These are phyloP conservation scores for Pestalotiopsis fici DNA, from an alignment of 2,329 filamentous ascomycete genomes.

Conservation along the genomic window DNA sequence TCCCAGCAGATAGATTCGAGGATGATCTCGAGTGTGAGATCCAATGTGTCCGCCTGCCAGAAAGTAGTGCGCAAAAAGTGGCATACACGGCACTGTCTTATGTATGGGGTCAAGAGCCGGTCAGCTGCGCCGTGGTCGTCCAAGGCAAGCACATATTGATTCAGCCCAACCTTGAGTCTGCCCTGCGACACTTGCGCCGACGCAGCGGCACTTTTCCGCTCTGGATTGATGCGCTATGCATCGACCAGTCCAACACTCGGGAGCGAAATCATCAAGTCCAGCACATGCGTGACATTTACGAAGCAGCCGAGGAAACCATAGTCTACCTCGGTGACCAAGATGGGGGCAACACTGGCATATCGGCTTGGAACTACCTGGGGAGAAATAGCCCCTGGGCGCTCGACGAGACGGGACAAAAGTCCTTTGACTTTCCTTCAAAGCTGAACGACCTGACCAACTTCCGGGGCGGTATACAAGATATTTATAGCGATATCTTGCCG, in stretches of 20 bases:
- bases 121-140: neutral
- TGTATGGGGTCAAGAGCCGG: neutral
- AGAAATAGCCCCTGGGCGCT: neutral
- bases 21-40: neutral
- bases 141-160: neutral
- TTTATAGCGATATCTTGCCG: neutral
- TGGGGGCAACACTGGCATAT: neutral
- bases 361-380: neutral
- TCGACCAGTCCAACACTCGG: neutral
- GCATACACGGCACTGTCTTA: neutral
- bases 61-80: neutral
- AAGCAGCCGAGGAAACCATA: neutral
- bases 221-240: neutral
- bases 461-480: neutral
- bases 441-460: neutral
- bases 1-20: neutral
- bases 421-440: neutral
- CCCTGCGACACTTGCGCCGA: neutral
- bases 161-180: neutral
- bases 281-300: neutral
- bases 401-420: neutral
- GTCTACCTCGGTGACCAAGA: neutral
- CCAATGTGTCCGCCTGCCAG: neutral
- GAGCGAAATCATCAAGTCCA: constrained; percentile 1
- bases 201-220: neutral